A percentile compares a stretch with the other conserved stretches of the same genome.
Evolutionary conservation across 352 stramenopile genomes (phyloP).

Genomic region (Discostella stelligera): DNA sequence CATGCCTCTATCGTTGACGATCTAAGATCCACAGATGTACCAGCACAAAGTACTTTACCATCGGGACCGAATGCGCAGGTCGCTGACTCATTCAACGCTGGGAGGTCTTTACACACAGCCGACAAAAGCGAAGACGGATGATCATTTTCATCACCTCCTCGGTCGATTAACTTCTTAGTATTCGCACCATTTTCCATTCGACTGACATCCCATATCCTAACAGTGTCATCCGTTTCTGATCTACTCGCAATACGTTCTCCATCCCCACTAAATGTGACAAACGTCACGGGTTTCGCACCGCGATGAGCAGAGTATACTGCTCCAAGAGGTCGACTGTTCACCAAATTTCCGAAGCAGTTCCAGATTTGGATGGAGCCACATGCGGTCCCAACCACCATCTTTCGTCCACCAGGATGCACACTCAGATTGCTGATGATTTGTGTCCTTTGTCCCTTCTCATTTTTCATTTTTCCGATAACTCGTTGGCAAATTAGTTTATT

Average conservation of each 20-base stretch:
- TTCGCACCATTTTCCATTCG: slow-evolving; percentile 36
- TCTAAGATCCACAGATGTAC: slow-evolving; percentile 57
- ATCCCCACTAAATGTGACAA: slow-evolving; percentile 54
- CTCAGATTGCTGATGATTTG: slow-evolving; percentile 61
- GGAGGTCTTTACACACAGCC: slow-evolving; percentile 48
- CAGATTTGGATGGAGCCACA: slow-evolving; percentile 76
- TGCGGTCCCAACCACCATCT: slow-evolving; percentile 64
- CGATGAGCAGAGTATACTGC: slow-evolving; percentile 57
- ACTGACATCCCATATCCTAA: slow-evolving; percentile 63
- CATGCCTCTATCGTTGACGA: slow-evolving; percentile 5
- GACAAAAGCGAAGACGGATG: slow-evolving; percentile 45
- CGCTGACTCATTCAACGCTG: slow-evolving; percentile 63
- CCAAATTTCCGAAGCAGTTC: slow-evolving; percentile 48
- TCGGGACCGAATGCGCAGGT: slow-evolving; percentile 83
- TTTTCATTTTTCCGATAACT: slow-evolving; percentile 63
- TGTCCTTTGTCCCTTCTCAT: slow-evolving; percentile 63
- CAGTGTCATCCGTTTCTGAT: slow-evolving; percentile 57
- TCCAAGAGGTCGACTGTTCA: slow-evolving; percentile 54
- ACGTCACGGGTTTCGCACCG: slow-evolving; percentile 47
- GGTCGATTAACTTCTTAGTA: slow-evolving; percentile 22
- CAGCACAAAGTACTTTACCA: slow-evolving; percentile 74
- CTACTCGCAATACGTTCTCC: slow-evolving; percentile 59
- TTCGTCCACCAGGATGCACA: slow-evolving; percentile 58
- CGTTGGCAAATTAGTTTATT: slow-evolving; percentile 72
- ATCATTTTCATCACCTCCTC: neutral